Conservation (phyloP, 2,329 filamentous ascomycete species). For the Ceratocystiopsis sp. region DNA sequence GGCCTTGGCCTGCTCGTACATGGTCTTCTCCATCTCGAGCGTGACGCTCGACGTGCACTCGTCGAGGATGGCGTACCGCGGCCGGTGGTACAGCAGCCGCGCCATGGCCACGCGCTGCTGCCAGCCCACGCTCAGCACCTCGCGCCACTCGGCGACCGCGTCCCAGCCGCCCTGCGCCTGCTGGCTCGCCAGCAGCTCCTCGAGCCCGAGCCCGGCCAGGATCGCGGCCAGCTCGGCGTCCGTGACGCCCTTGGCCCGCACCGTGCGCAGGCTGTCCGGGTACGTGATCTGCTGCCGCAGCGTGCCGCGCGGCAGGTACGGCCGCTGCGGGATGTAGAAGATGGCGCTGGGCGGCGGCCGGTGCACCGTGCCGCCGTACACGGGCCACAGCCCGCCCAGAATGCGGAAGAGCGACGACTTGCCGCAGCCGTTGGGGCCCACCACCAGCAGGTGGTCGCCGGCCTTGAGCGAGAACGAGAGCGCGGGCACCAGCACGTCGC, state of each 20-base stretch:
- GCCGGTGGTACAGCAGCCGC: slow-evolving; percentile 80
- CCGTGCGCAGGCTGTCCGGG: slow-evolving; percentile 73
- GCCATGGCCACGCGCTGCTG: slow-evolving; percentile 98
- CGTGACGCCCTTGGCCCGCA: slow-evolving; percentile 68
- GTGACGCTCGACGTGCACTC: slow-evolving; percentile 96
- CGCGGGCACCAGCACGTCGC: slow-evolving; percentile 73
- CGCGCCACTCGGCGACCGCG: slow-evolving; percentile 89
- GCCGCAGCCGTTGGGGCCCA: slow-evolving; percentile 92
- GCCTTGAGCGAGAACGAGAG: slow-evolving; percentile 76
- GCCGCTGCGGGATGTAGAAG: slow-evolving; percentile 94
- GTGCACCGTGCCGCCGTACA: slow-evolving; percentile 83
- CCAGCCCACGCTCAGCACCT: slow-evolving; percentile 77
- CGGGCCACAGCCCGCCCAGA: slow-evolving; percentile 88
- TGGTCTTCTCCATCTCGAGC: slow-evolving; percentile 79
- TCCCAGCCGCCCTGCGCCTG: slow-evolving; percentile 51
- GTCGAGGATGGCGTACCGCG: slow-evolving; percentile 87
- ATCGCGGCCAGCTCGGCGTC: slow-evolving; percentile 67
- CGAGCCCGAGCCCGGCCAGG: slow-evolving; percentile 27
- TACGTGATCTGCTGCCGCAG: slow-evolving; percentile 97
- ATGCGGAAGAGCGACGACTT: slow-evolving; percentile 96
- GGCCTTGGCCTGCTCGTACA: slow-evolving; percentile 93
- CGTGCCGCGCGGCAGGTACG: slow-evolving; percentile 79
- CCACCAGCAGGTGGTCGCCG: slow-evolving; percentile 82
- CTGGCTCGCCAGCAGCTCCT: slow-evolving; percentile 33
- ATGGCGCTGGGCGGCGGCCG: slow-evolving; percentile 88